phyloP scores from a whole-genome alignment of 192 early-diverging fungal species.

The Umbelopsis ramanniana region DNA sequence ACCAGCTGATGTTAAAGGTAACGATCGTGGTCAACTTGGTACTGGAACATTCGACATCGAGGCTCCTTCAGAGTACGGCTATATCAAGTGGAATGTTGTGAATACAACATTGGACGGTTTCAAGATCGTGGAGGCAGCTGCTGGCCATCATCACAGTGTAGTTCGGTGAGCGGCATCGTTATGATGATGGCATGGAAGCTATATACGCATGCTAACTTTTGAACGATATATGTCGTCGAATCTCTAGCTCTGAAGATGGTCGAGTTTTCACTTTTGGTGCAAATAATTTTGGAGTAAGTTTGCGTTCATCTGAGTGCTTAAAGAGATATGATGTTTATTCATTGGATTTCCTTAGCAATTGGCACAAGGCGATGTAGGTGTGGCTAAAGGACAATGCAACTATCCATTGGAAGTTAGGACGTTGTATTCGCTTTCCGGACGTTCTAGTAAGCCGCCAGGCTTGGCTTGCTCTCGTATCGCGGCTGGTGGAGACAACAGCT shows the following conservation, averaged over 20 bases:
- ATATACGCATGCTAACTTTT: not conserved
- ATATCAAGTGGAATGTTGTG: constrained; percentile 14
- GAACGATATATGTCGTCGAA: not conserved
- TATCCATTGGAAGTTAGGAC: constrained; percentile 34
- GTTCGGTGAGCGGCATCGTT: constrained; percentile 32
- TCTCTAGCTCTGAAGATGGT: constrained; percentile 17
- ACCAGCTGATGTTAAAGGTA: constrained; percentile 26
- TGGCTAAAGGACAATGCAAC: constrained; percentile 31
- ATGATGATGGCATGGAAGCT: not conserved
- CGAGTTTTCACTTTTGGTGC: constrained; percentile 29
- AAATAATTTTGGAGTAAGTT: constrained; percentile 25
- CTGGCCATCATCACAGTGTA: constrained; percentile 45
- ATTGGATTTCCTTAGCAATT: constrained; percentile 28
- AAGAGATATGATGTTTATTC: not conserved
- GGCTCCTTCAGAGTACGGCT: not conserved
- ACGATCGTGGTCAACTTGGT: constrained; percentile 26
- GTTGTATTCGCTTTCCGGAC: constrained; percentile 36
- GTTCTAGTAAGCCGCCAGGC: constrained; percentile 16
- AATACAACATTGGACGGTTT: not conserved
- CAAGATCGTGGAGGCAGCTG: constrained; percentile 40
- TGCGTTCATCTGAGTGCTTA: not conserved
- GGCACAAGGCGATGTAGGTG: constrained; percentile 42
- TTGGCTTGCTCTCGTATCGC: constrained; percentile 38
- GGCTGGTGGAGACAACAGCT: constrained; percentile 46
- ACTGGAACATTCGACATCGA: not conserved